Conservation (phyloP, 208 protist genomes). For the Acanthamoeba healyi region DNA sequence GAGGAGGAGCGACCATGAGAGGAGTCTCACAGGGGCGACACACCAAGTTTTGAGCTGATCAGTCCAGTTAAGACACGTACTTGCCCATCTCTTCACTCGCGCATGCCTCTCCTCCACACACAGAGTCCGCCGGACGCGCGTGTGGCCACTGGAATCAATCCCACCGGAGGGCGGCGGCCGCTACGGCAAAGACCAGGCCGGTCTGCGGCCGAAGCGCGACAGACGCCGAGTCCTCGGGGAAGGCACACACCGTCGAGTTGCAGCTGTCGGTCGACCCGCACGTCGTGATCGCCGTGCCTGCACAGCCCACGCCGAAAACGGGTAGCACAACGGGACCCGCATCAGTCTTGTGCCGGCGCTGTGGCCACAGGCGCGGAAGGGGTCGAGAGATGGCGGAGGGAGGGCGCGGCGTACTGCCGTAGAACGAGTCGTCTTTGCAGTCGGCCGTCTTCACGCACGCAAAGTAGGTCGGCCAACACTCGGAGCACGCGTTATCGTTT, state of each 20-base stretch:
- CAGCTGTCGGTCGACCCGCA: background rate
- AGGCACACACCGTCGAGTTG: background rate
- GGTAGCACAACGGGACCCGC: background rate
- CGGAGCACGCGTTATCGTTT: background rate
- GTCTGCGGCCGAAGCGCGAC: background rate
- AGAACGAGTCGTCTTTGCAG: slow-evolving; percentile 9
- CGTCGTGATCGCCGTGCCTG: background rate
- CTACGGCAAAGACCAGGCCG: background rate
- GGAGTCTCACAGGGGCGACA: background rate
- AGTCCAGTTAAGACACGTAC: background rate
- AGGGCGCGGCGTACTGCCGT: background rate
- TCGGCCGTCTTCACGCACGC: background rate
- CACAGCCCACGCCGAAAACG: too few species aligned
- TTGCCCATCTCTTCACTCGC: too few species aligned
- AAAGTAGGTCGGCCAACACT: background rate
- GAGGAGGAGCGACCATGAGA: background rate
- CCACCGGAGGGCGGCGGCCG: too few species aligned
- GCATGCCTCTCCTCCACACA: too few species aligned
- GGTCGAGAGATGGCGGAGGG: too few species aligned
- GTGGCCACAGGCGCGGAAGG: too few species aligned
- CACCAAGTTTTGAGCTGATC: background rate
- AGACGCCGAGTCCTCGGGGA: background rate
- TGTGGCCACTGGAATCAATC: too few species aligned
- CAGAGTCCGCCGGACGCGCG: too few species aligned
- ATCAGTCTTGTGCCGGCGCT: background rate